Percentiles rank a stretch among this genome's conserved stretches.
These are phyloP conservation scores for Acanthamoeba lenticulata DNA, from an alignment of 208 protist genomes.

Conservation along the genomic window DNA sequence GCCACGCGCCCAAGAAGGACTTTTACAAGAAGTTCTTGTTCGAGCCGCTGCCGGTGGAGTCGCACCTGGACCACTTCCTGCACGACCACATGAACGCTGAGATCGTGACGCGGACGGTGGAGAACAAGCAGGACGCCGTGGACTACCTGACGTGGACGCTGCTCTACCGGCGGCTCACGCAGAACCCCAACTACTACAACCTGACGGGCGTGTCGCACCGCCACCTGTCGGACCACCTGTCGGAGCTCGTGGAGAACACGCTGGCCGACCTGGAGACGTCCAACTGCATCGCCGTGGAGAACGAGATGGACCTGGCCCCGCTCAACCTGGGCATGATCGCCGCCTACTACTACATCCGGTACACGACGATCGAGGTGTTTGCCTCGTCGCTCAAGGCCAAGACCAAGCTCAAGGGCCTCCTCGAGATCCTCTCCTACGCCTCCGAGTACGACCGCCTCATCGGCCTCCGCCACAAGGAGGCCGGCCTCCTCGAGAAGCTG, in stretches of 20 bases:
- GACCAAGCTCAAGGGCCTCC: slow-evolving; percentile 66
- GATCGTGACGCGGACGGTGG: slow-evolving; percentile 95
- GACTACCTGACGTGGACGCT: slow-evolving; percentile 99
- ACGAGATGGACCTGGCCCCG: slow-evolving; percentile 57
- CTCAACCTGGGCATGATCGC: slow-evolving; percentile 95
- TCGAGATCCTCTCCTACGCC: slow-evolving; percentile 92
- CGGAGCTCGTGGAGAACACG: slow-evolving; percentile 73
- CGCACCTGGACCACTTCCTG: slow-evolving; percentile 93
- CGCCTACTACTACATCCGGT: slow-evolving; percentile 98
- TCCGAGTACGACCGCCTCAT: slow-evolving; percentile 95
- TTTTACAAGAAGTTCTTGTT: slow-evolving; percentile 99
- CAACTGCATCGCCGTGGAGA: slow-evolving; percentile 72
- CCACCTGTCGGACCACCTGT: slow-evolving; percentile 76
- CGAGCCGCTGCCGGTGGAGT: slow-evolving; percentile 99
- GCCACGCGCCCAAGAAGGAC: slow-evolving; percentile 98
- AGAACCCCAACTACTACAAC: slow-evolving; percentile 99
- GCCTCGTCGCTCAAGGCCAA: slow-evolving; percentile 84
- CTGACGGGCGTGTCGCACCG: slow-evolving; percentile 89
- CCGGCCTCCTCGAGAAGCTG: slow-evolving; percentile 93
- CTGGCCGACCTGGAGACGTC: slow-evolving; percentile 59
- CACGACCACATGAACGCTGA: slow-evolving; percentile 99
- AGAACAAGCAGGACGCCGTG: slow-evolving; percentile 94
- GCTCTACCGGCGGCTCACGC: slow-evolving; percentile 96
- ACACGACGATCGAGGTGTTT: slow-evolving; percentile 94
- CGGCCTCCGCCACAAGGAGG: slow-evolving; percentile 98